Evolutionary conservation across 208 protist genomes (phyloP).

Genomic region (Trypanosoma brucei): DNA sequence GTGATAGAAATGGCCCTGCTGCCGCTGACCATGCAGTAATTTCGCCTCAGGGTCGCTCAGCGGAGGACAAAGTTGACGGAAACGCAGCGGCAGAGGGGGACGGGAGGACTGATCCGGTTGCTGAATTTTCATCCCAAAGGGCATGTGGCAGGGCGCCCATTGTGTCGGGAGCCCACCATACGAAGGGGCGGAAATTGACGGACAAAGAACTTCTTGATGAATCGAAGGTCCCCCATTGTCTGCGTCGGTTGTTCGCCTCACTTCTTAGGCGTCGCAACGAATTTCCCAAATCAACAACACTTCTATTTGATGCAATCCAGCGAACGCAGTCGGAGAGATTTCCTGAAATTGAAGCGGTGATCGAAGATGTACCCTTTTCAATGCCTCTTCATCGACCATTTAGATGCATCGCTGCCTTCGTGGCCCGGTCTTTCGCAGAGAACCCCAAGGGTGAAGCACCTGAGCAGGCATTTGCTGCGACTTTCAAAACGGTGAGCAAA

Average conservation of each 20-base stretch:
- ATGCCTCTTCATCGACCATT: slow-evolving; percentile 61
- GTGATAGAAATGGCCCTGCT: too few relatives aligned
- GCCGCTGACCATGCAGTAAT: background rate
- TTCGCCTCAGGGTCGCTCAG: background rate
- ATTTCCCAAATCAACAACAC: slow-evolving; percentile 45
- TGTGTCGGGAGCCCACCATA: slow-evolving; percentile 11
- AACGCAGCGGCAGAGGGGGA: background rate
- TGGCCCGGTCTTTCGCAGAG: slow-evolving; percentile 29
- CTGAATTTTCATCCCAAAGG: background rate
- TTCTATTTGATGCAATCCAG: slow-evolving; percentile 49
- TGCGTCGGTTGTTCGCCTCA: slow-evolving; percentile 67
- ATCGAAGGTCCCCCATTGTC: slow-evolving; percentile 33
- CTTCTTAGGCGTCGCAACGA: slow-evolving; percentile 38
- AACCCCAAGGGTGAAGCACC: background rate
- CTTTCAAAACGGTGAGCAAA: slow-evolving; percentile 9
- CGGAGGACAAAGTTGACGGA: too few relatives aligned
- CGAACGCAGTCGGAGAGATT: slow-evolving; percentile 38
- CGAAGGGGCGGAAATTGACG: slow-evolving; percentile 33
- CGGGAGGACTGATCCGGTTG: background rate
- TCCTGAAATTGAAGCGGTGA: slow-evolving; percentile 36
- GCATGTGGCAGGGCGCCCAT: background rate
- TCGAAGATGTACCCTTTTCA: slow-evolving; percentile 39
- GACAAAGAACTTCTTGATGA: slow-evolving; percentile 53
- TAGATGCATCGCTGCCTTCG: slow-evolving; percentile 32
- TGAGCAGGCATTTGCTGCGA: slow-evolving; percentile 7